phyloP scores from a whole-genome alignment of 345 rosid species.

The Theobroma cacao region DNA sequence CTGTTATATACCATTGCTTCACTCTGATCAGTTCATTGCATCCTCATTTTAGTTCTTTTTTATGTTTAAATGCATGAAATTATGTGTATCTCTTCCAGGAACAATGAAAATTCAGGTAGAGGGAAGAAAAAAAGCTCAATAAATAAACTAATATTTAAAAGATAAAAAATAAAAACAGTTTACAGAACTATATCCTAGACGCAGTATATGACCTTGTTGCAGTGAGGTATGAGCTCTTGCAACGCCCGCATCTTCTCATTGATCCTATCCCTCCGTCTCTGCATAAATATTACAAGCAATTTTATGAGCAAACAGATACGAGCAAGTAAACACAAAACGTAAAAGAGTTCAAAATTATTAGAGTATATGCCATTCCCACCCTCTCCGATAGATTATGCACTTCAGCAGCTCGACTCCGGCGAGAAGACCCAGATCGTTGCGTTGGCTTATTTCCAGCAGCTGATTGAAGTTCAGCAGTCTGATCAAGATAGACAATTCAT shows the following conservation, averaged over 20 bases:
- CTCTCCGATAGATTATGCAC: conserved; percentile 77
- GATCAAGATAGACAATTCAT: neutral
- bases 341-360: neutral
- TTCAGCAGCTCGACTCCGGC: conserved; percentile 65
- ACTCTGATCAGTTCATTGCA: neutral
- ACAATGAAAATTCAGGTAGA: neutral
- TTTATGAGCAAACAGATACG: neutral
- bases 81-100: neutral
- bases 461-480: conserved; percentile 43
- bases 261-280: conserved; percentile 90
- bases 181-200: neutral
- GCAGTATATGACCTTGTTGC: conserved; percentile 63
- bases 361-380: conserved; percentile 26
- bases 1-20: neutral
- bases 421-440: conserved; percentile 40
- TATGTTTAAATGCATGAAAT: neutral
- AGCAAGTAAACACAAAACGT: conserved; percentile 6
- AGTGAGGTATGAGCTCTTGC: conserved; percentile 90
- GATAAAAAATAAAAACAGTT: neutral
- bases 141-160: neutral
- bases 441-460: conserved; percentile 34
- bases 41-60: neutral
- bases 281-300: conserved; percentile 8
- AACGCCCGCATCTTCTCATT: conserved; percentile 85
- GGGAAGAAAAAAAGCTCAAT: neutral